Evolutionary conservation across 2,329 filamentous ascomycete genomes (phyloP), one percentile per base, ranked within the genome.

Genomic region (Xylariaceae sp.): DNA sequence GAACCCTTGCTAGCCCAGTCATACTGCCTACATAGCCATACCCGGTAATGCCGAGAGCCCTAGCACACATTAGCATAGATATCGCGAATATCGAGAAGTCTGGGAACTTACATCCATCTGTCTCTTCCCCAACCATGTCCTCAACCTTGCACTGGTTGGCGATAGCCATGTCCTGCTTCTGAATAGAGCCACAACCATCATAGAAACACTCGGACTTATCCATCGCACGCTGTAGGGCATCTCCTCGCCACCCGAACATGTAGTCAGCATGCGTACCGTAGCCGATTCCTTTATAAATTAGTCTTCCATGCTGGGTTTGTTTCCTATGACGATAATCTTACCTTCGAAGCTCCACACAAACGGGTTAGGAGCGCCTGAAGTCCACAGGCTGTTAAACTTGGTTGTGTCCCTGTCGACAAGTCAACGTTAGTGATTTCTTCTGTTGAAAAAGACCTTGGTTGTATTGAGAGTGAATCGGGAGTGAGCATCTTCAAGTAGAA

Each of bases 321-420:
- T n/a, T n/a, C n/a, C n/a, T n/a, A n/a, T n/a, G n/a, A n/a, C n/a
- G n/a, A n/a, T n/a, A n/a, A n/a, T n/a, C n/a, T n/a, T 39, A n/a
- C 68, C 68, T 39, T 69, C 65, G 50, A 64, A 68, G 52, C 65
- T 71, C 56, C 62, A 67, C 5, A 69, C 67, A 34, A 65, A 70
- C 3, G 67, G 67, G 55, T 68, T 64, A 1, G 63, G 61, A 11
- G 64, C 61, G 60, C 70, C 69, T 40, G 69, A 68, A 21, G 63
- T 58, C 73, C 72, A 70, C 28, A 74, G 61, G 67, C 71, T 65
- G 61, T 73, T 74, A 57, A 76, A 76, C 43, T 63, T 61, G 12
- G 67, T 60, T 12, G 73, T 75, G 52, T 77, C 72, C 73, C 76
- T 78, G 67, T 78, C 76, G n/a, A n/a, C n/a, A n/a, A n/a, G n/a